Evolutionary conservation across 331 rosid genomes (phyloP).

Genomic region (Saraca asoca): DNA sequence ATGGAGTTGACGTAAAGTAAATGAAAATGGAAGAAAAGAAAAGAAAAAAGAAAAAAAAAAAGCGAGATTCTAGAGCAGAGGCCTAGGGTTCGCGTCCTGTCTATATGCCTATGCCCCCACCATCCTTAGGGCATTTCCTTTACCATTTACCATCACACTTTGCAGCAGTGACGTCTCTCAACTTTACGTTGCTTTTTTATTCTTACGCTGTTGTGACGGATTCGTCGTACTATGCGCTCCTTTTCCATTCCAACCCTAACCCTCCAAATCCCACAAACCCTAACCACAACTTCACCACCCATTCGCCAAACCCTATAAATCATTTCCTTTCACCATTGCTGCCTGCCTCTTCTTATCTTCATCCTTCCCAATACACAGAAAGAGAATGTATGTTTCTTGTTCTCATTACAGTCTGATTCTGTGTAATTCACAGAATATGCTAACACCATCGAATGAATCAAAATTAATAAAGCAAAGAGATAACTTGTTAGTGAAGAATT

Average conservation of each 20-base stretch:
- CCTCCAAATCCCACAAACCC: slow-evolving; percentile 29
- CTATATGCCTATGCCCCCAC: not conserved
- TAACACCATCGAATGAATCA: no score
- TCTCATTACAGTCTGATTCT: no score
- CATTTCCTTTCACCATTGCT: no score
- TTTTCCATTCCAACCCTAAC: not conserved
- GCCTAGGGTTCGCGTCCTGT: slow-evolving; percentile 35
- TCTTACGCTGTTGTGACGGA: slow-evolving; percentile 45
- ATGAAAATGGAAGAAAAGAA: not conserved
- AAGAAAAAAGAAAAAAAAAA: not conserved
- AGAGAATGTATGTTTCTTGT: no score
- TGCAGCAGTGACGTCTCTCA: slow-evolving; percentile 42
- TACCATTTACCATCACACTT: not conserved
- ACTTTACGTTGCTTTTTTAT: slow-evolving; percentile 21
- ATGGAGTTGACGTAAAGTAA: slow-evolving; percentile 32
- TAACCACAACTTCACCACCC: slow-evolving; percentile 37
- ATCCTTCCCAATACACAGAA: no score
- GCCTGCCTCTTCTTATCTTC: no score
- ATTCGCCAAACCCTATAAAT: not conserved
- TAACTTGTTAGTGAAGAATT: no score
- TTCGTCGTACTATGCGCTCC: slow-evolving; percentile 42
- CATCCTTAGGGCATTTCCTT: no score
- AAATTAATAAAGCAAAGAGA: no score
- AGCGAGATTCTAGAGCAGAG: slow-evolving; percentile 1
- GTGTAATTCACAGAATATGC: no score